Percentiles rank a stretch among this genome's conserved stretches.
These are phyloP conservation scores for Solanum verrucosum DNA, from an alignment of 257 asterid species.

Conservation along the genomic window DNA sequence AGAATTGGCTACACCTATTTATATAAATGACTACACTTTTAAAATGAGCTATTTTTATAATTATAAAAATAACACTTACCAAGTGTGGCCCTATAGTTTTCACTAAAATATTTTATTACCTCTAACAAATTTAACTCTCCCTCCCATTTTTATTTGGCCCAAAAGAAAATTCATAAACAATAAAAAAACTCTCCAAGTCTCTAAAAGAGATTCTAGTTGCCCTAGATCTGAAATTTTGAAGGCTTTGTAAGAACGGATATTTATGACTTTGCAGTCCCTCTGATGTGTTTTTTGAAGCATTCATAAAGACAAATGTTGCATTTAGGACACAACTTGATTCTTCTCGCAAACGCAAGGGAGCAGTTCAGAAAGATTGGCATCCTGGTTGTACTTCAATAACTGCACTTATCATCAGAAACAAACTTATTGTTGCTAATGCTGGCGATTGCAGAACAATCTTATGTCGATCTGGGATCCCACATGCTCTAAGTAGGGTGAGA, in stretches of 20 bases:
- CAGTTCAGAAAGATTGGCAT: conserved; percentile 56
- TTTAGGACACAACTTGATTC: conserved; percentile 55
- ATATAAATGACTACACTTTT: too few relatives aligned
- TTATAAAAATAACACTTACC: too few relatives aligned
- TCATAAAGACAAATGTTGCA: conserved; percentile 60
- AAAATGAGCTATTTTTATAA: too few relatives aligned
- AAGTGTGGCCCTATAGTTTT: too few relatives aligned
- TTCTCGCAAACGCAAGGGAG: conserved; percentile 44
- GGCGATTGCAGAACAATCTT: conserved; percentile 84
- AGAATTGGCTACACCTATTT: too few relatives aligned
- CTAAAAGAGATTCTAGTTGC: too few relatives aligned
- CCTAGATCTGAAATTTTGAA: too few relatives aligned
- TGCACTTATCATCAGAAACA: conserved; percentile 51
- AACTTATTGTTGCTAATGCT: conserved; percentile 79
- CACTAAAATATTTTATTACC: too few relatives aligned
- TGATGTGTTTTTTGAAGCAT: conserved; percentile 62
- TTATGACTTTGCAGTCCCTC: conserved; percentile 44
- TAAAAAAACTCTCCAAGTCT: too few relatives aligned
- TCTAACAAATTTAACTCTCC: too few relatives aligned
- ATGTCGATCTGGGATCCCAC: conserved; percentile 60
- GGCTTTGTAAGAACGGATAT: not conserved
- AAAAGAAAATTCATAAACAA: too few relatives aligned
- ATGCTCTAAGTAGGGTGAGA: conserved; percentile 80
- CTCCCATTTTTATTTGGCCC: too few relatives aligned
- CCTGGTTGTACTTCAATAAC: conserved; percentile 92